Conservation (phyloP, 352 stramenopile species). For the Globisporangium irregulare region DNA sequence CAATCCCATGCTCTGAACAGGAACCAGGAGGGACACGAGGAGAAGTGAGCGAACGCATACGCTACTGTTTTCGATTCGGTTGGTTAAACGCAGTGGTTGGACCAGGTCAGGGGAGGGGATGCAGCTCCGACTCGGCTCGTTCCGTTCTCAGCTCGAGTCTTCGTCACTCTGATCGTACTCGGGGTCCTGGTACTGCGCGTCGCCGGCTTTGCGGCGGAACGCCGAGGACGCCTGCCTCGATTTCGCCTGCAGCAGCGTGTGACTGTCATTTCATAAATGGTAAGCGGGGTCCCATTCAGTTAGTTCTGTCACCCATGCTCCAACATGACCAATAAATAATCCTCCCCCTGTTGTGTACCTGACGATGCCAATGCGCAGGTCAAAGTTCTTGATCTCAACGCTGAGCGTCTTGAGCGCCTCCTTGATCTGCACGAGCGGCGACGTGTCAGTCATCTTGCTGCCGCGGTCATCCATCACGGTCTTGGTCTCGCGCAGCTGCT, state of each 20-base stretch:
- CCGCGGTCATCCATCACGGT: slow-evolving; percentile 74
- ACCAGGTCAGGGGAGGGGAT: too few species aligned
- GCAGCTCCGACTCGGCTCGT: too few species aligned
- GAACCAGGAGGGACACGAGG: too few species aligned
- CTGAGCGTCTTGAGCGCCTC: slow-evolving; percentile 74
- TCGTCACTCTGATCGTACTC: slow-evolving; percentile 83
- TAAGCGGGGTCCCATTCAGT: neutral
- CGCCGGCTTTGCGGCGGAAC: slow-evolving; percentile 36
- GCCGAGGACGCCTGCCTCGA: slow-evolving; percentile 49
- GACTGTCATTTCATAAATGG: slow-evolving; percentile 17
- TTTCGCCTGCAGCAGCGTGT: slow-evolving; percentile 76
- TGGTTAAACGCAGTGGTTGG: too few species aligned
- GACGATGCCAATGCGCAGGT: slow-evolving; percentile 78
- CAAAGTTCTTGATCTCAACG: slow-evolving; percentile 78
- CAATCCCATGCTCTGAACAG: too few species aligned
- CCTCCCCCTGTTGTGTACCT: slow-evolving; percentile 18
- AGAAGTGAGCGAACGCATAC: too few species aligned
- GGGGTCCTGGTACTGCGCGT: slow-evolving; percentile 49
- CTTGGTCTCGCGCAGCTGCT: slow-evolving; percentile 78
- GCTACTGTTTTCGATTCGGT: too few species aligned
- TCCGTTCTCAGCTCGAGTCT: slow-evolving; percentile 50
- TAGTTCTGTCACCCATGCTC: neutral
- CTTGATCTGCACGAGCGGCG: slow-evolving; percentile 83
- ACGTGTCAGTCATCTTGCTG: slow-evolving; percentile 86
- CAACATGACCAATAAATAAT: neutral